A percentile compares a stretch with the other conserved stretches of the same genome.
Evolutionary conservation across 495 filamentous ascomycete species (phyloP).

Genomic region (Lasiosphaeria miniovina): DNA sequence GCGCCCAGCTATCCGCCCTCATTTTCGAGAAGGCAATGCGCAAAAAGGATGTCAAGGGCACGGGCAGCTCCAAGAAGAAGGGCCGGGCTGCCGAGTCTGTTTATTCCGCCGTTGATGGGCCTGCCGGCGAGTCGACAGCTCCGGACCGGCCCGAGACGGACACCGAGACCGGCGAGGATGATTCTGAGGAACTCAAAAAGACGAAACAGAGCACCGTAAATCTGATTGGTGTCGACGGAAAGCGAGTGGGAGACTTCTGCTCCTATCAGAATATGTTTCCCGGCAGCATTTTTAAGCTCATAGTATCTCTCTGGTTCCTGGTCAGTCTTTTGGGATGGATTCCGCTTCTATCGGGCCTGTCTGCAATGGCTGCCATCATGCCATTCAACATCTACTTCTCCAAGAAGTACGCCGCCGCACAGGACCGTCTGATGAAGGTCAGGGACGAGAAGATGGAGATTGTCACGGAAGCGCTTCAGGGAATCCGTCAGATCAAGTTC

Average conservation of each 20-base stretch:
- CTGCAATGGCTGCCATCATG: constrained; percentile 57
- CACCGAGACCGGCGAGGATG: constrained; percentile 46
- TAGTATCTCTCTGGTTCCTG: constrained; percentile 64
- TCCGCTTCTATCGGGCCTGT: constrained; percentile 64
- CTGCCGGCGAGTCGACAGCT: constrained; percentile 23
- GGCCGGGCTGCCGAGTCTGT: constrained; percentile 16
- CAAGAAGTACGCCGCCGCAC: constrained; percentile 61
- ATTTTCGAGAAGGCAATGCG: constrained; percentile 78
- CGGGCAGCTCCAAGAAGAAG: constrained; percentile 30
- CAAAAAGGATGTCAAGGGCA: constrained; percentile 68
- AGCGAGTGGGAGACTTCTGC: constrained; percentile 69
- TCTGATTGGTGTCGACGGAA: constrained; percentile 72
- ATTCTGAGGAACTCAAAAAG: constrained; percentile 46
- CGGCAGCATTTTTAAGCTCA: constrained; percentile 55
- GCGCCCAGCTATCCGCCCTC: constrained; percentile 65
- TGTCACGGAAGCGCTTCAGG: constrained; percentile 76
- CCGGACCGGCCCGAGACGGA: constrained; percentile 22
- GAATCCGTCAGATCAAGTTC: constrained; percentile 87
- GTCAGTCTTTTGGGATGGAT: constrained; percentile 70
- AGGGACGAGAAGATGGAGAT: constrained; percentile 75
- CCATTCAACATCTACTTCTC: constrained; percentile 70
- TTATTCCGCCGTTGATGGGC: constrained; percentile 24
- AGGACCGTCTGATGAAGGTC: constrained; percentile 74
- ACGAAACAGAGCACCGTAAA: constrained; percentile 79
- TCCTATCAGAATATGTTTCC: constrained; percentile 65